Percentiles rank a stretch among this genome's conserved stretches.
Conservation (phyloP, 805 yeast genomes). For the Metschnikowia hibisci region DNA sequence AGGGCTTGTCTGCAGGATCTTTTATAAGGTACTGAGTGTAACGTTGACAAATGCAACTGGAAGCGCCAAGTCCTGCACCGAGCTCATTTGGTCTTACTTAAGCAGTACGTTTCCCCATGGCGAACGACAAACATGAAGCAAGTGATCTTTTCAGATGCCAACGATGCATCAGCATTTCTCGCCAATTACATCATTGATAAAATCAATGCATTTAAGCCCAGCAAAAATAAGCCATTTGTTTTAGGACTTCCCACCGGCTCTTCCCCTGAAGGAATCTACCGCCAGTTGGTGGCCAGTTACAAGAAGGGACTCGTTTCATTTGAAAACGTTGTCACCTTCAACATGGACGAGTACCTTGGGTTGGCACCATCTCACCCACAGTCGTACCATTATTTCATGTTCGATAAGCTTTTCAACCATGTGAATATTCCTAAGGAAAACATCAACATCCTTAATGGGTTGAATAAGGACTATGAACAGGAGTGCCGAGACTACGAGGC, state of each 20-base stretch:
- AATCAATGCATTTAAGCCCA: conserved; percentile 45
- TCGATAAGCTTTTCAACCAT: conserved; percentile 51
- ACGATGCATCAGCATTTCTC: conserved; percentile 41
- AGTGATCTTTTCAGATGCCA: conserved; percentile 29
- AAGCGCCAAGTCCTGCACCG: background rate
- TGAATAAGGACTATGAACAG: conserved; percentile 38
- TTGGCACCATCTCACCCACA: conserved; percentile 45
- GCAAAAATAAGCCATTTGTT: conserved; percentile 45
- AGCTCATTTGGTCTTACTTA: background rate
- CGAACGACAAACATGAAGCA: conserved; percentile 9
- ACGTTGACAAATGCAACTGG: background rate
- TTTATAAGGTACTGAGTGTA: background rate
- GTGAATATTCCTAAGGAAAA: conserved; percentile 50
- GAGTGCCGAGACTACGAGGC: conserved; percentile 50
- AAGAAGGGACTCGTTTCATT: conserved; percentile 42
- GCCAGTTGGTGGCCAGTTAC: conserved; percentile 42
- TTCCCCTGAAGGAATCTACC: conserved; percentile 54
- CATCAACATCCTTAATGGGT: conserved; percentile 54
- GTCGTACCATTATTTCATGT: conserved; percentile 58
- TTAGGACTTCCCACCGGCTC: conserved; percentile 61
- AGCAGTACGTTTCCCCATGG: background rate
- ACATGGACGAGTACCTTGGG: conserved; percentile 60
- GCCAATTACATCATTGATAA: conserved; percentile 44
- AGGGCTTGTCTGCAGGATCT: background rate
- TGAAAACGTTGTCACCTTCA: conserved; percentile 53